Conservation (phyloP, 2,329 filamentous ascomycete genomes). For the Paramyrothecium sp. region DNA sequence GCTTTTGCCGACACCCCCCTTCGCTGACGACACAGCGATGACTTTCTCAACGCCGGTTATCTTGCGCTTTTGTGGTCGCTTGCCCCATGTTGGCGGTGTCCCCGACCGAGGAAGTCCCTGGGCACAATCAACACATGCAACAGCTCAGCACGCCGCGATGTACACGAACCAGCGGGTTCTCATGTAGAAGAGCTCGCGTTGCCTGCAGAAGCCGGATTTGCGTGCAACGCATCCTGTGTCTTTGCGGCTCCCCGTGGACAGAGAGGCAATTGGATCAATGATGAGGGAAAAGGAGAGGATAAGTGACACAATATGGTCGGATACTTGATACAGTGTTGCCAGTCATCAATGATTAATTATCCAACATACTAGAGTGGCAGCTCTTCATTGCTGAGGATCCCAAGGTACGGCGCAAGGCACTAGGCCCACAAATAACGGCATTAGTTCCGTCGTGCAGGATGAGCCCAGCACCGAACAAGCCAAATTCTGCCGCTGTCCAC, state of each 20-base stretch:
- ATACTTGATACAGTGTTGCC: no score
- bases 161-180: conserved; percentile 75
- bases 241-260: no score
- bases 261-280: no score
- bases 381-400: no score
- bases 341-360: no score
- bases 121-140: background rate
- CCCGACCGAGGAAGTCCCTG: conserved; percentile 84
- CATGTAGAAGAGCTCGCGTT: conserved; percentile 54
- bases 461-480: background rate
- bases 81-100: conserved; percentile 54
- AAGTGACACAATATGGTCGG: no score
- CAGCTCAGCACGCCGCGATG: background rate
- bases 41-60: conserved; percentile 86
- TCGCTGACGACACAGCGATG: conserved; percentile 95
- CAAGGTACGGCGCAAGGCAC: background rate
- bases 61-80: conserved; percentile 75
- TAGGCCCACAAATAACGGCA: background rate
- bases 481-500: conserved; percentile 42
- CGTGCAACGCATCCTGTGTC: conserved; percentile 38
- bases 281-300: no score
- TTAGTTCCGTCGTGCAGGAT: no score
- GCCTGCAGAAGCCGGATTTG: conserved; percentile 33
- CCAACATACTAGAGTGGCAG: no score
- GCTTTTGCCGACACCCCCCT: conserved; percentile 97